phyloP scores from a whole-genome alignment of 768 basidiomycete species.

The Tricholoma saponaceum region DNA sequence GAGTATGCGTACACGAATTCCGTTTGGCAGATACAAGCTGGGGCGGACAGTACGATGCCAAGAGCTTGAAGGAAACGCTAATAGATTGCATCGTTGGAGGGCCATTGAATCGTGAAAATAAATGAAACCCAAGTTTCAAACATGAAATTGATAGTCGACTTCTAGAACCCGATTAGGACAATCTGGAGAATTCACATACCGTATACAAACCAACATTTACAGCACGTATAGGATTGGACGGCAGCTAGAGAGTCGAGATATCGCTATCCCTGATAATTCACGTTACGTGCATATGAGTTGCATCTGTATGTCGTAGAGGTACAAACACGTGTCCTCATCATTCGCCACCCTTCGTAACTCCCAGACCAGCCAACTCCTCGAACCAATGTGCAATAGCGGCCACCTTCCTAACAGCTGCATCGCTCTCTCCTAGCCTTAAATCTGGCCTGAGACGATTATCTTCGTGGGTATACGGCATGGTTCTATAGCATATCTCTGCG shows the following conservation, averaged over 20 bases:
- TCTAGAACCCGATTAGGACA: background rate
- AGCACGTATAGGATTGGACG: too few species aligned
- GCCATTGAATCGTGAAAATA: background rate
- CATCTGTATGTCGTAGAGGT: background rate
- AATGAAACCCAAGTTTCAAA: background rate
- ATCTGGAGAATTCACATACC: too few species aligned
- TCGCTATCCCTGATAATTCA: too few species aligned
- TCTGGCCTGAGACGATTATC: constrained; percentile 68
- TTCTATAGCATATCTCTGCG: constrained; percentile 72
- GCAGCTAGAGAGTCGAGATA: too few species aligned
- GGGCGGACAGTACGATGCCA: background rate
- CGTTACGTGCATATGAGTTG: background rate
- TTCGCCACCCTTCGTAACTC: background rate
- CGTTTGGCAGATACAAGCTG: background rate
- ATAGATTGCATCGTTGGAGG: background rate
- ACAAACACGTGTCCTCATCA: background rate
- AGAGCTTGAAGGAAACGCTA: background rate
- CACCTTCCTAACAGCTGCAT: constrained; percentile 65
- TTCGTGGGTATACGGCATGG: constrained; percentile 59
- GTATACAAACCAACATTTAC: too few species aligned
- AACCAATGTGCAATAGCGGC: constrained; percentile 68
- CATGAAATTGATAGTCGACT: background rate
- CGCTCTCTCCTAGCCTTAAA: constrained; percentile 64
- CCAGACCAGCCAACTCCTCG: constrained; percentile 64
- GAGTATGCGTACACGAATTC: background rate